These are phyloP conservation scores for Diospyros kaki DNA, from an alignment of 148 eudicot species.

Conservation along the genomic window DNA sequence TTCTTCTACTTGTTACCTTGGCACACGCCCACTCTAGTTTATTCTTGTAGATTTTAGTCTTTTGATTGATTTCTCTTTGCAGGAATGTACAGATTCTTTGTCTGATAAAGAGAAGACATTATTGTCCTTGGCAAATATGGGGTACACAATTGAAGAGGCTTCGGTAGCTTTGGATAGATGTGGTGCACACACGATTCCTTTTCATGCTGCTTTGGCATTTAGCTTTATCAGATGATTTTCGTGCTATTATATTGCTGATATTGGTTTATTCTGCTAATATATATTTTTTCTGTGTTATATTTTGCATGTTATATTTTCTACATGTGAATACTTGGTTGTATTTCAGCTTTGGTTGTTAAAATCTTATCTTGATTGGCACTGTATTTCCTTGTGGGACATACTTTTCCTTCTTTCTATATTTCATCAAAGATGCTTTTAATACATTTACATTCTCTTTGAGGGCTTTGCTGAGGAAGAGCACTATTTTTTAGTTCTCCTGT, in stretches of 20 bases:
- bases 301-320: neutral
- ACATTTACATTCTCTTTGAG: neutral
- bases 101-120: slow-evolving; percentile 37
- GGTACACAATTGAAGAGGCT: slow-evolving; percentile 62
- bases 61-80: slow-evolving; percentile 18
- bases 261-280: neutral
- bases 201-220: neutral
- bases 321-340: neutral
- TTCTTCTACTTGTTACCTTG: slow-evolving; percentile 27
- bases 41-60: slow-evolving; percentile 2
- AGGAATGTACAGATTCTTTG: slow-evolving; percentile 26
- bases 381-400: neutral
- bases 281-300: neutral
- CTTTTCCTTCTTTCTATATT: neutral
- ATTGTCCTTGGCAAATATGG: slow-evolving; percentile 55
- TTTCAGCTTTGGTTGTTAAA: neutral
- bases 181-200: slow-evolving; percentile 45
- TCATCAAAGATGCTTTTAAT: neutral
- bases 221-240: neutral
- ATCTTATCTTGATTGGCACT: neutral
- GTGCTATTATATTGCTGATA: neutral
- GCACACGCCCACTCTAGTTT: slow-evolving; percentile 24
- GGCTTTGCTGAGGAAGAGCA: neutral
- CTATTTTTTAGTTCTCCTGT: neutral
- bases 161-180: slow-evolving; percentile 73